These are phyloP conservation scores for Boletus vinaceobasis DNA, from an alignment of 768 basidiomycete species.

Conservation along the genomic window DNA sequence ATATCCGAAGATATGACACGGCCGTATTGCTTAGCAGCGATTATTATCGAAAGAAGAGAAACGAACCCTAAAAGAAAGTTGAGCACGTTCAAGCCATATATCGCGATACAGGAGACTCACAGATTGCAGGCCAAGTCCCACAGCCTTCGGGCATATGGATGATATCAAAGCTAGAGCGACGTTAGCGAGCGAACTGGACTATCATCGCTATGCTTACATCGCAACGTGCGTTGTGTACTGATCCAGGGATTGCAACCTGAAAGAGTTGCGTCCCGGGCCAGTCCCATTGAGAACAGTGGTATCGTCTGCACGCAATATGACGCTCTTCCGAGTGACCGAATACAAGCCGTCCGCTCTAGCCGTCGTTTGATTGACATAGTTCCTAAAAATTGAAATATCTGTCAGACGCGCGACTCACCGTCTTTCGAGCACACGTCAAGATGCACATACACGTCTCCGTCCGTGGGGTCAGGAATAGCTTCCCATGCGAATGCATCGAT, in stretches of 20 bases:
- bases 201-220: slow-evolving; percentile 15
- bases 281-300: slow-evolving; percentile 25
- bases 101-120: slow-evolving; percentile 13
- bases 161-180: slow-evolving; percentile 26
- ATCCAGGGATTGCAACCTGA: slow-evolving; percentile 27
- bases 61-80: slow-evolving; percentile 7
- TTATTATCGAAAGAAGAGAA: neutral
- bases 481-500: slow-evolving; percentile 32
- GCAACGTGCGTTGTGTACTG: slow-evolving; percentile 32
- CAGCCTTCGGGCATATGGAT: slow-evolving; percentile 35
- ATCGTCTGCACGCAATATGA: slow-evolving; percentile 32
- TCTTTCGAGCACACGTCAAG: neutral
- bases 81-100: neutral
- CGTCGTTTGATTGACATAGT: slow-evolving; percentile 44
- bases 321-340: slow-evolving; percentile 40
- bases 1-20: neutral
- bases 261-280: slow-evolving; percentile 31
- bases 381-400: slow-evolving; percentile 21
- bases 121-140: slow-evolving; percentile 34
- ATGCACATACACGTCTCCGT: slow-evolving; percentile 22
- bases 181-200: neutral
- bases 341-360: slow-evolving; percentile 55
- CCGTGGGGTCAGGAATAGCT: slow-evolving; percentile 28
- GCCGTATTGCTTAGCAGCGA: neutral
- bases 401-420: neutral